Percentiles rank a stretch among this genome's conserved stretches.
Conservation (phyloP, 305 asterid species). For the Caryopteris hybrid region DNA sequence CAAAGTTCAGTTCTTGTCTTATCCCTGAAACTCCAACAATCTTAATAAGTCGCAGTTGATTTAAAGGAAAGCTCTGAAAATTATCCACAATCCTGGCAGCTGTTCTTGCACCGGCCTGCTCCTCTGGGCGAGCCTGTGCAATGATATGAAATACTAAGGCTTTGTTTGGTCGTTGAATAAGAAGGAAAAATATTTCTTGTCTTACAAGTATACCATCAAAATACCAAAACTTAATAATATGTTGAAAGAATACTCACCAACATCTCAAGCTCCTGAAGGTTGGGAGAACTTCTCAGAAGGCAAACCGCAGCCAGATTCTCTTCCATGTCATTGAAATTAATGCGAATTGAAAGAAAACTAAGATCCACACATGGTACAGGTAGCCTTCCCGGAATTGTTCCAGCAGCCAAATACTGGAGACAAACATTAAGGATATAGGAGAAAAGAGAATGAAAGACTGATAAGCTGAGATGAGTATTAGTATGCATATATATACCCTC, state of each 20-base stretch:
- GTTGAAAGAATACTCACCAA: slow-evolving; percentile 52
- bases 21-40: slow-evolving; percentile 64
- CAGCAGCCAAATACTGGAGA: slow-evolving; percentile 83
- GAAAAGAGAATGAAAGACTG: background rate
- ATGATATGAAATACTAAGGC: background rate
- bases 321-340: slow-evolving; percentile 63
- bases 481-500: background rate
- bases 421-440: background rate
- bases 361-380: slow-evolving; percentile 70
- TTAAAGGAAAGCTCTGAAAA: slow-evolving; percentile 36
- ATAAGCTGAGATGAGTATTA: background rate
- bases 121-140: slow-evolving; percentile 77
- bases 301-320: slow-evolving; percentile 86
- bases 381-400: slow-evolving; percentile 68
- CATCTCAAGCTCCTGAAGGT: slow-evolving; percentile 92
- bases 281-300: slow-evolving; percentile 84
- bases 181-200: too few relatives aligned
- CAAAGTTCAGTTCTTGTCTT: slow-evolving; percentile 64
- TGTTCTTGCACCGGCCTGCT: slow-evolving; percentile 28
- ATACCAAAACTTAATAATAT: background rate
- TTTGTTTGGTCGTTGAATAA: too few relatives aligned
- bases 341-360: slow-evolving; percentile 75
- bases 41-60: slow-evolving; percentile 60
- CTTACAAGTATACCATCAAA: too few relatives aligned
- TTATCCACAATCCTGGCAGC: slow-evolving; percentile 26